phyloP scores from a whole-genome alignment of 352 stramenopile species.

The Phytophthora syringae region DNA sequence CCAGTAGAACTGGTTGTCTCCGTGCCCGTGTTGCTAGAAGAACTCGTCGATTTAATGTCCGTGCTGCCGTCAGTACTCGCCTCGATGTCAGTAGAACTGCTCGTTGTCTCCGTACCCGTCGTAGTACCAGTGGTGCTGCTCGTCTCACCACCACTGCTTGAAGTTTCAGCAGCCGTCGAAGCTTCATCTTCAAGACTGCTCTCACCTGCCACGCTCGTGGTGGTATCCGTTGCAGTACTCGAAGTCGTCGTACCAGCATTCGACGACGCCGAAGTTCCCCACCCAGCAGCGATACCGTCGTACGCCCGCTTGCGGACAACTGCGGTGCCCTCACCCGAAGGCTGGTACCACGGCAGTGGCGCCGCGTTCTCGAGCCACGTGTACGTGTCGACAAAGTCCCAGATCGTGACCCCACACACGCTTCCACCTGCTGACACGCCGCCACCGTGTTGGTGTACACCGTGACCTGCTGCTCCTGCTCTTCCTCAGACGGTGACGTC shows the following conservation, averaged over 20 bases:
- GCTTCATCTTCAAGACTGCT: conserved; percentile 9
- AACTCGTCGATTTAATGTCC: neutral
- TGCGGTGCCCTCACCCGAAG: conserved; percentile 20
- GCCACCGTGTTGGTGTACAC: conserved; percentile 11
- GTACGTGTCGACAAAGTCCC: conserved; percentile 30
- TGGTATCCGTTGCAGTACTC: neutral
- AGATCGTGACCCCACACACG: conserved; percentile 24
- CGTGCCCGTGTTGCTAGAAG: conserved; percentile 5
- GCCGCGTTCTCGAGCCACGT: conserved; percentile 15
- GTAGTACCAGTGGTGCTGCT: neutral
- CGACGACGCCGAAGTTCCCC: conserved; percentile 19
- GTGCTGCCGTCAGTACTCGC: too few relatives aligned
- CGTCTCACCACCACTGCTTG: conserved; percentile 1
- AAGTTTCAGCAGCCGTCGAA: neutral
- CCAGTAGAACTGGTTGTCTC: conserved; percentile 1
- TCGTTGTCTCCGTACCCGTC: conserved; percentile 1
- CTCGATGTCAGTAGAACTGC: neutral
- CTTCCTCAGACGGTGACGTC: conserved; percentile 2
- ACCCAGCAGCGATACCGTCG: conserved; percentile 30
- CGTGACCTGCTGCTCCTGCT: conserved; percentile 4
- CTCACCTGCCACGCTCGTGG: conserved; percentile 11
- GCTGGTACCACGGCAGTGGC: conserved; percentile 21
- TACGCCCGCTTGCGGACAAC: conserved; percentile 35
- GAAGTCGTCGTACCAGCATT: conserved; percentile 6
- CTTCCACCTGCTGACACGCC: conserved; percentile 12